Percentiles rank a stretch among this genome's conserved stretches.
phyloP scores from a whole-genome alignment of 2,329 filamentous ascomycete species.

The Trichoderma atroviride region DNA sequence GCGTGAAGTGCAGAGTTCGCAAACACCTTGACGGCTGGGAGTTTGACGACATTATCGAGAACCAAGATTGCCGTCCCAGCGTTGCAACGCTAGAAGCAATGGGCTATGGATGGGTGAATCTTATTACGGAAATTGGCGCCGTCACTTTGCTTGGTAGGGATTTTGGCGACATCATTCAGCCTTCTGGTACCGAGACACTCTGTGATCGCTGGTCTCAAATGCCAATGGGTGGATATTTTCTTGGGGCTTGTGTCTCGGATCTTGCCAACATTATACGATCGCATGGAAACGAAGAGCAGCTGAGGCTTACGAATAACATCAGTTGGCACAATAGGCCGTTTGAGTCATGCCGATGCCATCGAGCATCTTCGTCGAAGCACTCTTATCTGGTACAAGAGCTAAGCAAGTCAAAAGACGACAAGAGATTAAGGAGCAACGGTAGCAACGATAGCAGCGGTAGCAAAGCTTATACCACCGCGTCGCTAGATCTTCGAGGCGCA shows the following conservation, averaged over 20 bases:
- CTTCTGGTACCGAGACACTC: neutral
- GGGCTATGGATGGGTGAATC: neutral
- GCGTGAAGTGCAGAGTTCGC: neutral
- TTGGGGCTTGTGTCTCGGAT: neutral
- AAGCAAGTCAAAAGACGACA: neutral
- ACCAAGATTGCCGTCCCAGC: neutral
- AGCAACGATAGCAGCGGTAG: too few species aligned
- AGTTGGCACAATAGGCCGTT: neutral
- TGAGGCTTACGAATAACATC: neutral
- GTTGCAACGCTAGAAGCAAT: neutral
- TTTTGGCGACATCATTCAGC: neutral
- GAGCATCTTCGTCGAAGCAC: neutral
- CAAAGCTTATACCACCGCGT: neutral
- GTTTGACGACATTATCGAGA: neutral
- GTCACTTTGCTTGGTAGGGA: neutral
- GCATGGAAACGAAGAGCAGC: neutral
- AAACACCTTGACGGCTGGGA: neutral
- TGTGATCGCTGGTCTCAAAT: neutral
- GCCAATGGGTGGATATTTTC: neutral
- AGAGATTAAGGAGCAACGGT: too few species aligned
- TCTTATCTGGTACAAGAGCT: neutral
- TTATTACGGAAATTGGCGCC: neutral
- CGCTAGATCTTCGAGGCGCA: neutral
- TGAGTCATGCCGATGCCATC: neutral
- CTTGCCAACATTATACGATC: neutral